Evolutionary conservation across 257 asterid species (phyloP), one percentile per base, ranked within the genome.

Genomic region (Salvia rosmarinus): DNA sequence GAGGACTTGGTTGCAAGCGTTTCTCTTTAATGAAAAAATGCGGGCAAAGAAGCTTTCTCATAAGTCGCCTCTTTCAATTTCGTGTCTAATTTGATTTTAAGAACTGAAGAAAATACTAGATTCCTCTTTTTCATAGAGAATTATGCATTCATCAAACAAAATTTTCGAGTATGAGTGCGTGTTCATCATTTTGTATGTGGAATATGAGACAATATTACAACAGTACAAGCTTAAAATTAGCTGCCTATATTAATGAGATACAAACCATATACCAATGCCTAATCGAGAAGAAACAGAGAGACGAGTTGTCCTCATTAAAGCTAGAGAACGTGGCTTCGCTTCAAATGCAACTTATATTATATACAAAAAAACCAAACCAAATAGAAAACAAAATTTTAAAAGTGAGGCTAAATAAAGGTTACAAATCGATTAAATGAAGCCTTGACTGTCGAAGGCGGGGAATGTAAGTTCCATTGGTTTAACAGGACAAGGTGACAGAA

Each of bases 1-100:
- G 75, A 84, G 64, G 28, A 72, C n/a, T 83, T 88, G 83, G 64
- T 85, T 52, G 46, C 64, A 30, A 75, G 10, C 21, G 79, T 78
- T 63, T 78, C 81, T 60, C 76, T 76, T 30, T 61, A 76, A 63
- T 77, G 70, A 54, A 71, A 71, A 59, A 35, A 13, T 25, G 68
- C 55, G 8, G 60, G 16, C 60, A 23, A 23, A 1, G 20, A 34
- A 16, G 13, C 17, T n/a, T 30, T 34, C 3, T n/a, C 5, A 11
- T 14, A 34, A 14, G 16, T 23, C 34, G n/a, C 17, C 34, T 30
- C 8, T 34, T 37, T 20, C 32, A 12, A 12, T 17, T 46, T 25
- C 30, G 59, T 51, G 2, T 51, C 30, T 19, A 7, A 17, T 51
- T 9, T 2, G 28, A 51, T 19, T 51, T 20, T 19, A 11, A 19